Evolutionary conservation across 2,329 filamentous ascomycete genomes (phyloP).

Genomic region (Penicillium vulpinum): DNA sequence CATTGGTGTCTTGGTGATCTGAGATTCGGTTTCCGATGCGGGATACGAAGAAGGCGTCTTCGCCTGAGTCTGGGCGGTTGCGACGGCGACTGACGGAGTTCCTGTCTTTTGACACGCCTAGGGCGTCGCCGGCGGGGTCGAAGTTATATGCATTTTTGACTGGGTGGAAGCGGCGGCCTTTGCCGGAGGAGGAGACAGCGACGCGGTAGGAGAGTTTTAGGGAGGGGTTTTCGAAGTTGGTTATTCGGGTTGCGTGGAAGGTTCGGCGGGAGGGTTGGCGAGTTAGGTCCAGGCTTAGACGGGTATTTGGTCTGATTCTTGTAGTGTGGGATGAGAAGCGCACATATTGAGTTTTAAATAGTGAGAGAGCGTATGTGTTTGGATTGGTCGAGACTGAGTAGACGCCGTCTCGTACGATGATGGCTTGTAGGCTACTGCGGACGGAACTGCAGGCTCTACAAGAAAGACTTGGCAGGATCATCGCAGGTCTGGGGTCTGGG

Average conservation of each 20-base stretch:
- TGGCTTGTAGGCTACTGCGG: constrained; percentile 35
- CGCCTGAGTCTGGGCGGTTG: constrained; percentile 74
- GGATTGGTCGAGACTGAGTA: constrained; percentile 18
- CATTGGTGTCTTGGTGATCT: constrained; percentile 44
- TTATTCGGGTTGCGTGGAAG: constrained; percentile 2
- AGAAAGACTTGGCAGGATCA: constrained; percentile 33
- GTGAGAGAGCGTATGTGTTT: neutral
- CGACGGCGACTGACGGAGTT: constrained; percentile 59
- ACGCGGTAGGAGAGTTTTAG: constrained; percentile 63
- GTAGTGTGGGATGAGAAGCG: neutral
- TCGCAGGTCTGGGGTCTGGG: constrained; percentile 8
- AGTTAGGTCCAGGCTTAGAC: neutral
- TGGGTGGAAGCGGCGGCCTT: constrained; percentile 67
- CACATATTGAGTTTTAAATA: neutral
- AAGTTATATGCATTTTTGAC: constrained; percentile 71
- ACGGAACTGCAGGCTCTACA: constrained; percentile 36
- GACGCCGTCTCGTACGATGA: constrained; percentile 26
- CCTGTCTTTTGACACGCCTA: constrained; percentile 39
- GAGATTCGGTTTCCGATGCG: constrained; percentile 58
- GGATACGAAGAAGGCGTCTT: constrained; percentile 94
- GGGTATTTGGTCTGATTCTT: neutral
- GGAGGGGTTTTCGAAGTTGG: constrained; percentile 7
- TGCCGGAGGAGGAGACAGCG: constrained; percentile 73
- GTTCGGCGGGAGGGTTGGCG: neutral
- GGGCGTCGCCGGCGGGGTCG: constrained; percentile 51